Evolutionary conservation across 2,329 filamentous ascomycete genomes (phyloP).

Genomic region (Clonostachys rosea): DNA sequence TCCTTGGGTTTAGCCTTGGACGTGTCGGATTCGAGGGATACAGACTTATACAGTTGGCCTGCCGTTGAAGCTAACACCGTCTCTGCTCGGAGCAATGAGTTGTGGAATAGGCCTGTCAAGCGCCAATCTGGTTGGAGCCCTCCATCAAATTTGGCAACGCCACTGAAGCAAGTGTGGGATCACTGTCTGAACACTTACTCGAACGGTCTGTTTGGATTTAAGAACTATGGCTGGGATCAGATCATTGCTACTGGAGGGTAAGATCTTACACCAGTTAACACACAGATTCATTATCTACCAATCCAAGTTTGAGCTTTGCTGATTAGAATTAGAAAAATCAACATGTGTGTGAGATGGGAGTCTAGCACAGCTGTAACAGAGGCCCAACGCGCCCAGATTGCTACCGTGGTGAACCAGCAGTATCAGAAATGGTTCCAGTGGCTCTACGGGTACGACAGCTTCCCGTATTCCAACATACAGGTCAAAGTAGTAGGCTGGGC

Average conservation of each 20-base stretch:
- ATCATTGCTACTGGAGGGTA: not conserved
- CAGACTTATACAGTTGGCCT: too few relatives aligned
- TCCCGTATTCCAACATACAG: constrained; percentile 31
- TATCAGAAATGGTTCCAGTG: constrained; percentile 35
- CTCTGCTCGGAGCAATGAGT: not conserved
- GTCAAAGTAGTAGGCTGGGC: constrained; percentile 36
- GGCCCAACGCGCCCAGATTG: constrained; percentile 28
- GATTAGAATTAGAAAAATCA: not conserved
- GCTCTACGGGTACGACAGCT: constrained; percentile 35
- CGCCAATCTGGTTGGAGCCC: constrained; percentile 5
- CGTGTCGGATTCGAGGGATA: too few relatives aligned
- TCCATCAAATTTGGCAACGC: not conserved
- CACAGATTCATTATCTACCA: not conserved
- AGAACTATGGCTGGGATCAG: not conserved
- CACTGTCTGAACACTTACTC: not conserved
- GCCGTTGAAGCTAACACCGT: too few relatives aligned
- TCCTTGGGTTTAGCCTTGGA: too few relatives aligned
- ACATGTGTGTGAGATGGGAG: constrained; percentile 35
- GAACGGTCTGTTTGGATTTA: not conserved
- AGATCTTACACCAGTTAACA: too few relatives aligned
- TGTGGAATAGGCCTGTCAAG: constrained; percentile 28
- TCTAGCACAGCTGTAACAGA: constrained; percentile 25
- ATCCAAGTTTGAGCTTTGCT: too few relatives aligned
- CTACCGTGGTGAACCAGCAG: constrained; percentile 22
- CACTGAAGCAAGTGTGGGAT: not conserved